A percentile compares a stretch with the other conserved stretches of the same genome.
Conservation (phyloP, 176 grass and related monocot genomes). For the Paspalum notatum region DNA sequence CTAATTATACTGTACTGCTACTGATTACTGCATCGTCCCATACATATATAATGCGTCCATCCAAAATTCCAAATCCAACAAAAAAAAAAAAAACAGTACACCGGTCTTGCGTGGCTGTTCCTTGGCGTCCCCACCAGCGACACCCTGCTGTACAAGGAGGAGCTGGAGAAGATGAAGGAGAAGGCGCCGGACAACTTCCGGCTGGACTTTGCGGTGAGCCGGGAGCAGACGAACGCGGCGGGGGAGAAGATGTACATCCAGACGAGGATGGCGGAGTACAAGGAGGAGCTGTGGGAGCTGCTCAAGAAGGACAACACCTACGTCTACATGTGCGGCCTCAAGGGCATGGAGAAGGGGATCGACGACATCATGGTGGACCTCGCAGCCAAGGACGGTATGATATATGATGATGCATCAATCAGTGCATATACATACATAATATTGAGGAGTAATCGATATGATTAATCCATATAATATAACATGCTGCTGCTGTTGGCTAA, state of each 20-base stretch:
- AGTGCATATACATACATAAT: too few species aligned
- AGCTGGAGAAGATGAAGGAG: slow-evolving; percentile 87
- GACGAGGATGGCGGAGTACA: slow-evolving; percentile 91
- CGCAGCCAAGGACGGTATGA: slow-evolving; percentile 63
- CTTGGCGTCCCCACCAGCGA: slow-evolving; percentile 82
- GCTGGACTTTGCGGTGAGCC: slow-evolving; percentile 86
- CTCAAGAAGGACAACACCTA: slow-evolving; percentile 98
- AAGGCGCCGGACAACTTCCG: slow-evolving; percentile 68
- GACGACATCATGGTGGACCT: slow-evolving; percentile 88
- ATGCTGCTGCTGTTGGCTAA: too few species aligned
- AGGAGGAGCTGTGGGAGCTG: slow-evolving; percentile 78
- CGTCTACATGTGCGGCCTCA: slow-evolving; percentile 90
- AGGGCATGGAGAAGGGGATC: slow-evolving; percentile 99
- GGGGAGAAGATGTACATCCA: slow-evolving; percentile 99
- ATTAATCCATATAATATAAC: too few species aligned
- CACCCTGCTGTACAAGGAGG: slow-evolving; percentile 95
- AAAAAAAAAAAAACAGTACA: slow-evolving; percentile 47
- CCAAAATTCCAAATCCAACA: too few species aligned
- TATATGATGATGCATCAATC: too few species aligned
- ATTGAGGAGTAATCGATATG: too few species aligned
- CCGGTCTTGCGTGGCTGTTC: slow-evolving; percentile 90
- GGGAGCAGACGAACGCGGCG: slow-evolving; percentile 83
- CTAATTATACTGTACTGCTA: too few species aligned
- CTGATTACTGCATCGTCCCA: too few species aligned
- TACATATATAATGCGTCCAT: too few species aligned